phyloP scores from a whole-genome alignment of 371 early-diverging fungal genomes.

The Rhizomucor pusillus region DNA sequence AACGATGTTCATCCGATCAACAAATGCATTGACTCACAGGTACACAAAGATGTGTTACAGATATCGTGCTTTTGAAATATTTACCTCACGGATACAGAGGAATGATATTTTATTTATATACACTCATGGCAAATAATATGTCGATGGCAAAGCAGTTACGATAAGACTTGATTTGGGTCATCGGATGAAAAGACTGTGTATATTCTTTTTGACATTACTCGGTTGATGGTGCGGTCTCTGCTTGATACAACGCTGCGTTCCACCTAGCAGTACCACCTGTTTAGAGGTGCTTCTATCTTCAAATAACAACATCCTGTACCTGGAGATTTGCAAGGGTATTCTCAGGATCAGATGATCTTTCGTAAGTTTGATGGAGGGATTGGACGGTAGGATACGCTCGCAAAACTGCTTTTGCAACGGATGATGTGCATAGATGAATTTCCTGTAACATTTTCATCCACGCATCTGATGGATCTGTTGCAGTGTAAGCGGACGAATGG shows the following conservation, averaged over 20 bases:
- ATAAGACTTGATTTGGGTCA: constrained; percentile 42
- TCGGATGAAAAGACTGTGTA: constrained; percentile 52
- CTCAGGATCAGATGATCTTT: constrained; percentile 10
- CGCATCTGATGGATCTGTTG: constrained; percentile 49
- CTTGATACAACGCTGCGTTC: constrained; percentile 28
- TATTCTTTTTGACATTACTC: constrained; percentile 52
- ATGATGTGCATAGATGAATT: constrained; percentile 58
- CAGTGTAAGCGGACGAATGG: constrained; percentile 23
- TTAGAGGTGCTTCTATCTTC: no score
- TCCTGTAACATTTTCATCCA: constrained; percentile 69
- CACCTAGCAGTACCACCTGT: constrained; percentile 11
- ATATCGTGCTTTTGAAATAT: no score
- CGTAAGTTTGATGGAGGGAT: constrained; percentile 54
- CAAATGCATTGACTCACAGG: no score
- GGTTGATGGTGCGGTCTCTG: constrained; percentile 39
- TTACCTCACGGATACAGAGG: no score
- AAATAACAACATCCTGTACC: constrained; percentile 26
- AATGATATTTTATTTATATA: not conserved
- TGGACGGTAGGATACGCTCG: constrained; percentile 53
- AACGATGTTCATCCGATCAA: no score
- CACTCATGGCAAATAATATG: no score
- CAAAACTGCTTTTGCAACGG: constrained; percentile 56
- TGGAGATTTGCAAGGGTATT: constrained; percentile 46
- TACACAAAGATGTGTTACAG: no score
- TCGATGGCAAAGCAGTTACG: constrained; percentile 12